Evolutionary conservation across 345 rosid genomes (phyloP).

Genomic region (Eucalyptus curtisii): DNA sequence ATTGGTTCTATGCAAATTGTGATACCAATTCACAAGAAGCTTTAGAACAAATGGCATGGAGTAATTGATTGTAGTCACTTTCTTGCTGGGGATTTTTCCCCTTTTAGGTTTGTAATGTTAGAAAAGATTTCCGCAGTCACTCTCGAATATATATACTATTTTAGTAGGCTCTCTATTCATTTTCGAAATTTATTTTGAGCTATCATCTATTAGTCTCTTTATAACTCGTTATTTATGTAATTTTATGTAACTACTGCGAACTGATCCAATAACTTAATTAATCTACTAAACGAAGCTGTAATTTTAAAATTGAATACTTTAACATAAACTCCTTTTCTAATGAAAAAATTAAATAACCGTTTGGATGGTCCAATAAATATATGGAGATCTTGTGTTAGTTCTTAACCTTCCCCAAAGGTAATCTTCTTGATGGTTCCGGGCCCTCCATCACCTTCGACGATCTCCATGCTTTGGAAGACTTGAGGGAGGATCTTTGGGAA

Average conservation of each 20-base stretch:
- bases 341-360: neutral
- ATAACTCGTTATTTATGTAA: neutral
- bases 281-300: neutral
- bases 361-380: neutral
- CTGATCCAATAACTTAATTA: neutral
- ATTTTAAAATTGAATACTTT: neutral
- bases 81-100: neutral
- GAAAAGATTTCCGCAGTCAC: neutral
- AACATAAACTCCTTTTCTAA: neutral
- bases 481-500: slow-evolving; percentile 13
- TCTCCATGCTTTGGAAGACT: neutral
- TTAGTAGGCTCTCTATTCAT: neutral
- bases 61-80: neutral
- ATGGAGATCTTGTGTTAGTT: neutral
- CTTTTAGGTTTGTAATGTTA: neutral
- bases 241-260: neutral
- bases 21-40: neutral
- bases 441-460: slow-evolving; percentile 25
- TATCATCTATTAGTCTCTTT: neutral
- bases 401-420: slow-evolving; percentile 7
- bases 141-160: neutral
- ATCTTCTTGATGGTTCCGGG: slow-evolving; percentile 12
- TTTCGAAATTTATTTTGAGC: neutral
- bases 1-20: neutral
- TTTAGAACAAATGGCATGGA: neutral